Evolutionary conservation across 1,284 basidiomycete species (phyloP).

Genomic region (Fomitiporia mediterranea): DNA sequence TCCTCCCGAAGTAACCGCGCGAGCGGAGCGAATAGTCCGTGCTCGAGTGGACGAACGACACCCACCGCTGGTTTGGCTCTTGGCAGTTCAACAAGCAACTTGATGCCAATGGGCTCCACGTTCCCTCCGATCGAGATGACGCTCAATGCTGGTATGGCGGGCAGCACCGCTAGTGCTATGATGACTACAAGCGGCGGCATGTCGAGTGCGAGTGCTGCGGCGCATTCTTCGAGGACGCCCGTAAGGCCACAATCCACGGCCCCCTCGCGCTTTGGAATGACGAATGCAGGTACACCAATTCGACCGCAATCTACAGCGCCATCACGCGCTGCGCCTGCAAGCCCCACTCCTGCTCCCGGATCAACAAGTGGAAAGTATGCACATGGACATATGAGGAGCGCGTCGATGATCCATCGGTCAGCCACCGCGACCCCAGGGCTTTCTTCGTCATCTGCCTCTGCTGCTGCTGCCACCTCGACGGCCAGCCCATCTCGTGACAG

Average conservation of each 20-base stretch:
- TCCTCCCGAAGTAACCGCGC: slow-evolving; percentile 4
- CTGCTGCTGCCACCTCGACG: background rate
- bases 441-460: slow-evolving; percentile 2
- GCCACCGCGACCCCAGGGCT: background rate
- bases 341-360: background rate
- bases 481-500: background rate
- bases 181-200: slow-evolving; percentile 4
- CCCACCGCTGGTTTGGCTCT: slow-evolving; percentile 16
- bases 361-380: background rate
- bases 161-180: background rate
- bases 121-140: slow-evolving; percentile 1
- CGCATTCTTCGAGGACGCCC: slow-evolving; percentile 4
- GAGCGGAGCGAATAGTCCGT: slow-evolving; percentile 4
- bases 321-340: background rate
- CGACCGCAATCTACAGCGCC: slow-evolving; percentile 1
- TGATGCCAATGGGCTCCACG: background rate
- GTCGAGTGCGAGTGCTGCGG: slow-evolving; percentile 17
- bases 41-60: slow-evolving; percentile 16
- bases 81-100: background rate
- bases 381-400: background rate
- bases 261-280: background rate
- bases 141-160: background rate
- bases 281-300: background rate
- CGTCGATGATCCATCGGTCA: slow-evolving; percentile 8
- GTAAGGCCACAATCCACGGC: background rate